Evolutionary conservation across 2,329 filamentous ascomycete genomes (phyloP).

Genomic region (Coniochaeta ligniaria): DNA sequence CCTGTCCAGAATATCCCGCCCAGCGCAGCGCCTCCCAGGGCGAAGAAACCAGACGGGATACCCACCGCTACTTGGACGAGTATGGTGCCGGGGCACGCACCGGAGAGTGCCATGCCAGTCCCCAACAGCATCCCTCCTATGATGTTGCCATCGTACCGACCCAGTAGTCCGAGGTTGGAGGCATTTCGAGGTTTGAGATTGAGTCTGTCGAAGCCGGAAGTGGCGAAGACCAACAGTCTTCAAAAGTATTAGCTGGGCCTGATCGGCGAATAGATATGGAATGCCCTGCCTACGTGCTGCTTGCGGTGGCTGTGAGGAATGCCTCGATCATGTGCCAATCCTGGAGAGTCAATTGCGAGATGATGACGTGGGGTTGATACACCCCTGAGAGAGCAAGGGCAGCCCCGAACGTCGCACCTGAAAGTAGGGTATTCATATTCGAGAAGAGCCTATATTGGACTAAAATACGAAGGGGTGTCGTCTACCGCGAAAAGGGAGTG

Average conservation of each 20-base stretch:
- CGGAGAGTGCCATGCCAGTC: conserved; percentile 54
- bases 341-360: conserved; percentile 48
- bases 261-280: background rate
- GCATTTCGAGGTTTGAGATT: conserved; percentile 37
- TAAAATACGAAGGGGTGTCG: too few relatives aligned
- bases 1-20: conserved; percentile 48
- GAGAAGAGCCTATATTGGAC: too few relatives aligned
- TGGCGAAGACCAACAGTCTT: too few relatives aligned
- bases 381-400: conserved; percentile 51
- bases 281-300: conserved; percentile 44
- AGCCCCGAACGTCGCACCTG: background rate
- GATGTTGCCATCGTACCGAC: conserved; percentile 55
- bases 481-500: too few relatives aligned
- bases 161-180: conserved; percentile 43
- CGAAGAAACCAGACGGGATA: conserved; percentile 39
- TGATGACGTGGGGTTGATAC: conserved; percentile 48
- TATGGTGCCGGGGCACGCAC: conserved; percentile 57
- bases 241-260: too few relatives aligned
- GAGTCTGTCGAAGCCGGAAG: conserved; percentile 20
- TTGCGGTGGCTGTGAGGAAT: conserved; percentile 53
- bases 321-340: conserved; percentile 58
- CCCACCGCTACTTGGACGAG: conserved; percentile 49
- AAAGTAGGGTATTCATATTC: too few relatives aligned
- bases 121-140: conserved; percentile 55
- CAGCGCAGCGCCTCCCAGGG: conserved; percentile 44